Conservation (phyloP, 2,329 filamentous ascomycete genomes). For the Claviceps sp. region DNA sequence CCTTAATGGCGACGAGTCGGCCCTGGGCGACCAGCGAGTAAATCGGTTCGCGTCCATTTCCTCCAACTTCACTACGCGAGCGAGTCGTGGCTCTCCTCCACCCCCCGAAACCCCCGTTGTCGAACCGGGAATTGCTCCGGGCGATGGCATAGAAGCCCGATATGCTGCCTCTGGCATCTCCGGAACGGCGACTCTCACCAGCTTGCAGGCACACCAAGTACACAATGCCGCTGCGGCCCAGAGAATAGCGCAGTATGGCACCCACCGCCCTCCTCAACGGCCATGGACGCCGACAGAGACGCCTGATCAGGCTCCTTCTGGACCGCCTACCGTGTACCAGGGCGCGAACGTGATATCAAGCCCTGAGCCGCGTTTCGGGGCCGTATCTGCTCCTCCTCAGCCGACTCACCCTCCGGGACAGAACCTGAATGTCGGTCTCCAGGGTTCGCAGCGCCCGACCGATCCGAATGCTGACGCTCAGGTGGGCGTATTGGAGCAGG, state of each 20-base stretch:
- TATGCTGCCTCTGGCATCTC: constrained; percentile 88
- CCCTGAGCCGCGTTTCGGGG: constrained; percentile 26
- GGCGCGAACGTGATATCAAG: constrained; percentile 58
- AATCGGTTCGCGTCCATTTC: constrained; percentile 66
- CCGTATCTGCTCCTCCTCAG: constrained; percentile 31
- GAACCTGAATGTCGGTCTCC: background rate
- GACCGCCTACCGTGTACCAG: constrained; percentile 84
- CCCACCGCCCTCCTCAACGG: constrained; percentile 28
- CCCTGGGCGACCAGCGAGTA: constrained; percentile 34
- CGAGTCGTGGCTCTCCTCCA: constrained; percentile 82
- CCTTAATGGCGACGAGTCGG: constrained; percentile 11
- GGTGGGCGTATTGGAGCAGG: constrained; percentile 66
- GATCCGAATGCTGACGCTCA: constrained; percentile 30
- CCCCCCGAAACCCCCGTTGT: constrained; percentile 85
- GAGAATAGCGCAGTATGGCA: constrained; percentile 63
- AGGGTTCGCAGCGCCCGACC: constrained; percentile 5
- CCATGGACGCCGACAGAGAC: constrained; percentile 94
- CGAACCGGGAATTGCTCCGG: constrained; percentile 55
- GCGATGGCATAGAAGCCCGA: constrained; percentile 76
- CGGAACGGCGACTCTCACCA: constrained; percentile 69
- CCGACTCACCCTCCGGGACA: constrained; percentile 8
- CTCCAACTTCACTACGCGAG: constrained; percentile 84
- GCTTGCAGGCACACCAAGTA: constrained; percentile 44
- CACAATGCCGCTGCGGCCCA: constrained; percentile 73
- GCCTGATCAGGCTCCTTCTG: constrained; percentile 74